Evolutionary conservation across 306 rosid genomes (phyloP), one percentile per base, ranked within the genome.

Genomic region (Dryas octopetala): DNA sequence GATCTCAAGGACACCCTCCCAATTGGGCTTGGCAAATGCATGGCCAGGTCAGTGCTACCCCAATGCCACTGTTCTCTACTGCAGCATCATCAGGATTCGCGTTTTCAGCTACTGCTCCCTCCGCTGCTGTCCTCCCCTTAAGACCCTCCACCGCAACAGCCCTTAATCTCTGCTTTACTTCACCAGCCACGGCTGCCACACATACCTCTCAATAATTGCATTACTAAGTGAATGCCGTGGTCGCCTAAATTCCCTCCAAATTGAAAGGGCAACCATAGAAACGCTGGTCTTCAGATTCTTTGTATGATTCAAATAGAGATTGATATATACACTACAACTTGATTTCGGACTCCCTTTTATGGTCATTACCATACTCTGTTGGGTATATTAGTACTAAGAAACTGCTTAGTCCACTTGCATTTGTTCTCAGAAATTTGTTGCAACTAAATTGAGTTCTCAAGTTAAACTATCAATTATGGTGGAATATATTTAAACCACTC

Each of bases 81-180:
- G 99, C 99, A 92, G 99, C 99, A 96, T 96, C 99, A 96, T 96
- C 99, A 96, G 98, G 99, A 96, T 96, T 96, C 99, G 92, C 99
- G 38, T 82, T 85, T 84, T 86, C 95, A 76, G 91, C 93, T 80
- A 82, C 89, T 71, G 77, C 84, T 77, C 86, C 90, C 50, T 65
- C 90, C 28, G 82, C 88, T 82, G 80, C 91, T 76, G 81, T 86
- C 47, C 80, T 76, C 79, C 83, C 88, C 26, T 49, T 88, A n/a
- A 78, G 76, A 73, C 76, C 88, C 9, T 28, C 79, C 15, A 85
- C 72, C 79, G 80, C 91, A 10, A 32, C 73, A 44, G 77, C 96
- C 60, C 86, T 77, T 58, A 80, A 74, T 73, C 86, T 92, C 82
- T 79, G 89, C 74, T 85, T 92, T 71, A 57, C 90, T 76, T 81